These are phyloP conservation scores for Penstemon barbatus DNA, from an alignment of 257 asterid genomes.

Conservation along the genomic window DNA sequence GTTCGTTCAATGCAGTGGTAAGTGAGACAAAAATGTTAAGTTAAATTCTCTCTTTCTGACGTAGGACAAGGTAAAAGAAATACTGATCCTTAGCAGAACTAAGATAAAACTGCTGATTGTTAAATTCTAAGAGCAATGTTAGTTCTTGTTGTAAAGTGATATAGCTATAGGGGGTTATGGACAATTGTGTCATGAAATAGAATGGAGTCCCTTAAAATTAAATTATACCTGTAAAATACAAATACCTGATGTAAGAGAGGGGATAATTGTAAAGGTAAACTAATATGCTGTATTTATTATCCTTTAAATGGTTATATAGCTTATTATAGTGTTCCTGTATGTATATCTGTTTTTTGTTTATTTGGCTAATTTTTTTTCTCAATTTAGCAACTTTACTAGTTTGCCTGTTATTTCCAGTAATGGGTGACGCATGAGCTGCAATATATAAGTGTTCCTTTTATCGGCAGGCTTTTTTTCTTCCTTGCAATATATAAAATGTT, in stretches of 20 bases:
- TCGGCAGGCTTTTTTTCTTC: no score
- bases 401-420: no score
- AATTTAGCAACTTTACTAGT: no score
- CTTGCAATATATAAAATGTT: no score
- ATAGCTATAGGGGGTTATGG: conserved; percentile 21
- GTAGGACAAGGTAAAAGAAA: conserved; percentile 20
- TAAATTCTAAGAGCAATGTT: conserved; percentile 21
- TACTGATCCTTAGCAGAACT: neutral
- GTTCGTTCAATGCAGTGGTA: conserved; percentile 59
- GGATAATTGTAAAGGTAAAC: neutral
- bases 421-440: no score
- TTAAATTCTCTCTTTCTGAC: conserved; percentile 25
- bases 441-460: no score
- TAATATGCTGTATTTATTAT: neutral
- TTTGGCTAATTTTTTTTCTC: no score
- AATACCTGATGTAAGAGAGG: conserved; percentile 1
- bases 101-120: neutral
- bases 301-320: conserved; percentile 4
- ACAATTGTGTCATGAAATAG: conserved; percentile 1
- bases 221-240: conserved; percentile 8
- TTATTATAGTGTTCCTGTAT: neutral
- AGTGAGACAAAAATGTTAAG: conserved; percentile 15
- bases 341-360: neutral
- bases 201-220: conserved; percentile 8
- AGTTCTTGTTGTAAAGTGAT: conserved; percentile 20